Evolutionary conservation across 2,329 filamentous ascomycete species (phyloP).

Genomic region (Lecanoromycetidae sp.): DNA sequence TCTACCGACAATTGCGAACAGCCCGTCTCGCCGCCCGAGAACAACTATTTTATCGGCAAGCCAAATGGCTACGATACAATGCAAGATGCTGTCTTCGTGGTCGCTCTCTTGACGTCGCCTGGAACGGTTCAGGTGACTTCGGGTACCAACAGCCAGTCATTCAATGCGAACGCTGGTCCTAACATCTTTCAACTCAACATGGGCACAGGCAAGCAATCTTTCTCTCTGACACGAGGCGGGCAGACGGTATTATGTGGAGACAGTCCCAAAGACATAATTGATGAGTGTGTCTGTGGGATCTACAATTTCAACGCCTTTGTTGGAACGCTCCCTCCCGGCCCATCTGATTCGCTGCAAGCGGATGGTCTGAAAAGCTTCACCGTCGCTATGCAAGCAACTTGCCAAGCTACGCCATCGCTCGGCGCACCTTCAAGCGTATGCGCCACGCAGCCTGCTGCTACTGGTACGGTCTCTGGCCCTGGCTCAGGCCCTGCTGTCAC

Average conservation of each 20-base stretch:
- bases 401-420: slow-evolving; percentile 11
- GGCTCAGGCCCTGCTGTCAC: background rate
- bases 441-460: background rate
- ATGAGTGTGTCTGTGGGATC: slow-evolving; percentile 40
- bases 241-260: slow-evolving; percentile 34
- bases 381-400: slow-evolving; percentile 1
- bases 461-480: background rate
- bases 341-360: slow-evolving; percentile 8
- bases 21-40: slow-evolving; percentile 32
- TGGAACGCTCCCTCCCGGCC: slow-evolving; percentile 33
- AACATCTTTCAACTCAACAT: slow-evolving; percentile 36
- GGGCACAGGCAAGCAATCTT: slow-evolving; percentile 37
- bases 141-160: slow-evolving; percentile 29
- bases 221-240: slow-evolving; percentile 33
- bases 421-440: background rate
- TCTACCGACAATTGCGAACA: slow-evolving; percentile 26
- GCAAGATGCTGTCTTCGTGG: slow-evolving; percentile 14
- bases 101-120: slow-evolving; percentile 10
- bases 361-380: slow-evolving; percentile 11
- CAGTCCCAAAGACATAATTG: slow-evolving; percentile 39
- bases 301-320: slow-evolving; percentile 49
- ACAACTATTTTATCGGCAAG: slow-evolving; percentile 39
- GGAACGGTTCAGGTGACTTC: slow-evolving; percentile 11
- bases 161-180: slow-evolving; percentile 37
- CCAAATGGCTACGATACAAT: slow-evolving; percentile 14